Evolutionary conservation across 495 filamentous ascomycete genomes (phyloP), one percentile per base, ranked within the genome.

Genomic region (Daldinia bambusicola): DNA sequence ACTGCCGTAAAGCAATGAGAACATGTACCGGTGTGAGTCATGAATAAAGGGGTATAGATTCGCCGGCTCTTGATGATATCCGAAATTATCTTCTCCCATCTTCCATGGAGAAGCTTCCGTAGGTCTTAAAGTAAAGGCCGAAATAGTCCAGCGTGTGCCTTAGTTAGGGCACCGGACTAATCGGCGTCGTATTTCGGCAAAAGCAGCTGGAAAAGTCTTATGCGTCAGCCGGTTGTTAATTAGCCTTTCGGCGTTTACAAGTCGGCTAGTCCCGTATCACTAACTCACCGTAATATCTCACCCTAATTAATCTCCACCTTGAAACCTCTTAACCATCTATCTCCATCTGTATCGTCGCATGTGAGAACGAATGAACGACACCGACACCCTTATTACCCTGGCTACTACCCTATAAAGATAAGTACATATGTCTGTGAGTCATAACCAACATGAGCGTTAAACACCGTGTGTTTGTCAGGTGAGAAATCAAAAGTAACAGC

Each of bases 171-270:
- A n/a, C 41, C 30, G 32, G 26, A 9, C 43, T 26, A 41, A 45
- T 62, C 64, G 57, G 57, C 51, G 51, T 38, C 6, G 4, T 18
- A 37, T 59, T 58, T 69, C 66, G 66, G 66, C 58, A 68, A 56
- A 68, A 50, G 6, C 31, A 32, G 18, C 18, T 34, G 26, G 6
- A 16, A 8, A 31, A 4, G n/a, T n/a, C n/a, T n/a, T n/a, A n/a
- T n/a, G n/a, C n/a, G n/a, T n/a, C n/a, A n/a, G n/a, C n/a, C n/a
- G n/a, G n/a, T n/a, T 26, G 26, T 26, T 26, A 26, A 26, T 26
- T 26, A 26, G 26, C 26, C 26, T 3, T 26, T 70, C 67, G 67
- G 67, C 55, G 56, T 70, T 70, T 70, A 66, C 41, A 32, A 32
- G 14, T 36, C 52, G 61, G 30, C 51, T 8, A 31, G n/a, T 16